These are phyloP conservation scores for Stagonosporopsis cucurbitacearum DNA, from an alignment of 2,329 filamentous ascomycete genomes.

Conservation along the genomic window DNA sequence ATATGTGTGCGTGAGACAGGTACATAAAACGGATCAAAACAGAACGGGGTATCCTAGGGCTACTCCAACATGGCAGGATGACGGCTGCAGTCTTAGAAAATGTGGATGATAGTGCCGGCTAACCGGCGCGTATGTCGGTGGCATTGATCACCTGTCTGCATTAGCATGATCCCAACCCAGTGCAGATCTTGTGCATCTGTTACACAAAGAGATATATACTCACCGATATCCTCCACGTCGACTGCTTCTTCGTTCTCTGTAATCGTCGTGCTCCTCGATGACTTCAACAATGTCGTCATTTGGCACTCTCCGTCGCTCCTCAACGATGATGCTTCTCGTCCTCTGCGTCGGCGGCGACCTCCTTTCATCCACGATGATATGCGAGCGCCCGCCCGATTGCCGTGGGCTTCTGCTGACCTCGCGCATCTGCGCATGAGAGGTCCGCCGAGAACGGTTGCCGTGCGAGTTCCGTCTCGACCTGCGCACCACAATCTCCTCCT, in stretches of 20 bases:
- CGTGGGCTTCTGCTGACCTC: slow-evolving; percentile 49
- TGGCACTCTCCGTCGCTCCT: slow-evolving; percentile 52
- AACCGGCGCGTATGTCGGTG: slow-evolving; percentile 1
- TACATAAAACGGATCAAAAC: neutral
- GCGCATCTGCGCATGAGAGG: slow-evolving; percentile 42
- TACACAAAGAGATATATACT: slow-evolving; percentile 25
- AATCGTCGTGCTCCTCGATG: slow-evolving; percentile 61
- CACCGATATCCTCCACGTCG: slow-evolving; percentile 57
- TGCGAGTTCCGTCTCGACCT: slow-evolving; percentile 39
- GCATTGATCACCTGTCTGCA: slow-evolving; percentile 16
- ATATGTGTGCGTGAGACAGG: neutral
- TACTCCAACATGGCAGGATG: neutral
- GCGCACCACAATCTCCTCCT: slow-evolving; percentile 65
- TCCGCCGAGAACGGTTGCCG: slow-evolving; percentile 41
- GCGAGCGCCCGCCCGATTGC: slow-evolving; percentile 38
- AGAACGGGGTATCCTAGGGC: slow-evolving; percentile 13
- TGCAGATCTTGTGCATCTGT: slow-evolving; percentile 5
- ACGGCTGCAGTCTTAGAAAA: neutral
- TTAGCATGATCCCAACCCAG: slow-evolving; percentile 8
- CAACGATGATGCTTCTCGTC: slow-evolving; percentile 52
- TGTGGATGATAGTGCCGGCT: neutral
- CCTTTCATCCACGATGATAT: slow-evolving; percentile 49
- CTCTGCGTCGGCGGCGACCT: slow-evolving; percentile 31
- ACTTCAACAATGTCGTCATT: slow-evolving; percentile 65
- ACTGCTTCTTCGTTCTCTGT: slow-evolving; percentile 47